Percentiles rank a stretch among this genome's conserved stretches.
phyloP scores from a whole-genome alignment of 371 early-diverging fungal genomes.

The Chytridium lagenaria region DNA sequence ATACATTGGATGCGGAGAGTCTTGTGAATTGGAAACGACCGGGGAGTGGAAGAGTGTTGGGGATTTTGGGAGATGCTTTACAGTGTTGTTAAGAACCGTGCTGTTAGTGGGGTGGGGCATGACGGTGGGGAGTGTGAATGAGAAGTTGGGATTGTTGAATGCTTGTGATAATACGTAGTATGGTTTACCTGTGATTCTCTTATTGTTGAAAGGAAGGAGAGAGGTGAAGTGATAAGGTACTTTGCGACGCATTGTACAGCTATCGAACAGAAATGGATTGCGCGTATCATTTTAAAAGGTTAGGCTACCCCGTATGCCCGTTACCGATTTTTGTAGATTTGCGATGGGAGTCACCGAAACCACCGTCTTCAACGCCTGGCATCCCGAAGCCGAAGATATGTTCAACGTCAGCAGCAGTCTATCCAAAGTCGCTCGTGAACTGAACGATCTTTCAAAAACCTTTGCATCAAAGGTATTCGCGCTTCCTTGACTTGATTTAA shows the following conservation, averaged over 20 bases:
- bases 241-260: constrained; percentile 66
- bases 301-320: constrained; percentile 10
- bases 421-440: constrained; percentile 60
- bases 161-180: constrained; percentile 38
- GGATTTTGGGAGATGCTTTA: constrained; percentile 57
- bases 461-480: constrained; percentile 28
- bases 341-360: constrained; percentile 75
- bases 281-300: constrained; percentile 76
- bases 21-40: constrained; percentile 69
- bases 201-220: constrained; percentile 41
- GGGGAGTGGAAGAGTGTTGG: constrained; percentile 31
- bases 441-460: constrained; percentile 35
- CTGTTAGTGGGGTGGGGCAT: constrained; percentile 36
- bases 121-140: constrained; percentile 43
- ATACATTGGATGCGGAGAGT: constrained; percentile 61
- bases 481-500: not conserved
- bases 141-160: constrained; percentile 53
- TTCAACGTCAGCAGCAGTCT: constrained; percentile 70
- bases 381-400: constrained; percentile 67
- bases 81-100: constrained; percentile 53
- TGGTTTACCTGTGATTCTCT: constrained; percentile 11
- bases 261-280: constrained; percentile 76
- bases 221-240: constrained; percentile 54
- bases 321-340: constrained; percentile 54
- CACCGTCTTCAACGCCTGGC: constrained; percentile 66